Evolutionary conservation across 1,139 yeast genomes (phyloP), one percentile per base, ranked within the genome.

Genomic region (Suhomyces anneliseae): DNA sequence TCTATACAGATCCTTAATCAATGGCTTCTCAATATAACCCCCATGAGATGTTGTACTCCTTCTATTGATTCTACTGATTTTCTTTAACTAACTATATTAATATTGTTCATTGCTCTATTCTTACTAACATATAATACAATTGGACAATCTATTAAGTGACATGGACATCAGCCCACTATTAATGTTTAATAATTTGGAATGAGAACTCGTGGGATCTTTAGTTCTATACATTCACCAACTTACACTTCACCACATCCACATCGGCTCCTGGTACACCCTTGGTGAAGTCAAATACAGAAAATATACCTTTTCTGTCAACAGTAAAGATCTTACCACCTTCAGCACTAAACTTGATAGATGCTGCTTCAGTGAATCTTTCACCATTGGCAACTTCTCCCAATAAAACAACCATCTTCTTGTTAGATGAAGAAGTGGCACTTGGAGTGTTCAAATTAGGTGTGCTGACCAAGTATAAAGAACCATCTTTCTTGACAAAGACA

Each of bases 211-310:
- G 32, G 32, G 9, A 9, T 9, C 9, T 9, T 9, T 9, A 29
- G n/a, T 14, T 24, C 27, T 42, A 52, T 10, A 56, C 57, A 46
- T 64, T 72, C 11, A 83, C 68, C 37, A 83, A 78, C 59, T 83
- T 85, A 65, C 95, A 85, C 62, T 87, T 83, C 14, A 88, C 80
- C 10, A 88, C 86, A n/a, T 87, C 90, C n/a, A 80, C 79, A 56
- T 83, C 86, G 53, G 81, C 83, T 6, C 79, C 79, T 1, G 95
- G 93, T 11, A 83, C 67, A 4, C 95, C 97, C 46, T 90, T 92
- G 12, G 95, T 88, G 65, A 90, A 92, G 64, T 92, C 97, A 58
- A 87, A 89, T 26, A 90, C 80, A 54, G 83, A 82, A 43, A 90
- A 70, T 1, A 82, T 66, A 0, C 97, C 97, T 57, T 87, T 88